Evolutionary conservation across 805 yeast species (phyloP).

Genomic region (Candida germanica): DNA sequence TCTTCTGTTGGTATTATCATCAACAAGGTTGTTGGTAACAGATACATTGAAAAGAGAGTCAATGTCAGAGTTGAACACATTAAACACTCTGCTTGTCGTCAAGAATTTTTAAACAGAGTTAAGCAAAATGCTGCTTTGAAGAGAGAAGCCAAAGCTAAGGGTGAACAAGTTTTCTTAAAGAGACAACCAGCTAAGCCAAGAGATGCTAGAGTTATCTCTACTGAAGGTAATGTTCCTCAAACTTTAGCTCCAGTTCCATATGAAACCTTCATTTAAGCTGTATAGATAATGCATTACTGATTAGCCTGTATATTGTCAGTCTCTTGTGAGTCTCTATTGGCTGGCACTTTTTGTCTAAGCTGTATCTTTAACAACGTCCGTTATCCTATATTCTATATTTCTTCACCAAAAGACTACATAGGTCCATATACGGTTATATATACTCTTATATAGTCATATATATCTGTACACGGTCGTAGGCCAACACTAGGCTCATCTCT

Average conservation of each 20-base stretch:
- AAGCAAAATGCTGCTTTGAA: conserved; percentile 92
- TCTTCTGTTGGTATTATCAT: conserved; percentile 96
- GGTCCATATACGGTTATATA: too few species aligned
- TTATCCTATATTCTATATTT: too few species aligned
- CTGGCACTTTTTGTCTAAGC: too few species aligned
- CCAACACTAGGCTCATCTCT: too few species aligned
- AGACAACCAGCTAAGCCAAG: conserved; percentile 99
- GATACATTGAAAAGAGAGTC: conserved; percentile 98
- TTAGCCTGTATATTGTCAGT: too few species aligned
- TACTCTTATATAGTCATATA: too few species aligned
- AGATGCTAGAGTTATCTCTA: conserved; percentile 79
- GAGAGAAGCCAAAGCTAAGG: conserved; percentile 92
- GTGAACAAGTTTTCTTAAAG: conserved; percentile 88
- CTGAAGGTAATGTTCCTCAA: conserved; percentile 85
- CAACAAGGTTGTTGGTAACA: conserved; percentile 98
- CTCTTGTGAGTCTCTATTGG: too few species aligned
- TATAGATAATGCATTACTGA: conserved; percentile 11
- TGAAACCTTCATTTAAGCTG: conserved; percentile 93
- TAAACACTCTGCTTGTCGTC: conserved; percentile 99
- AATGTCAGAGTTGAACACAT: conserved; percentile 98
- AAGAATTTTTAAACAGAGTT: conserved; percentile 98
- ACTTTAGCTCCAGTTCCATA: conserved; percentile 98
- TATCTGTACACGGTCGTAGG: too few species aligned
- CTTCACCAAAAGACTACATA: too few species aligned
- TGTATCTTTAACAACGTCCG: too few species aligned